A percentile compares a stretch with the other conserved stretches of the same genome.
These are phyloP conservation scores for Eutypa lata DNA, from an alignment of 2,329 filamentous ascomycete species.

Conservation along the genomic window DNA sequence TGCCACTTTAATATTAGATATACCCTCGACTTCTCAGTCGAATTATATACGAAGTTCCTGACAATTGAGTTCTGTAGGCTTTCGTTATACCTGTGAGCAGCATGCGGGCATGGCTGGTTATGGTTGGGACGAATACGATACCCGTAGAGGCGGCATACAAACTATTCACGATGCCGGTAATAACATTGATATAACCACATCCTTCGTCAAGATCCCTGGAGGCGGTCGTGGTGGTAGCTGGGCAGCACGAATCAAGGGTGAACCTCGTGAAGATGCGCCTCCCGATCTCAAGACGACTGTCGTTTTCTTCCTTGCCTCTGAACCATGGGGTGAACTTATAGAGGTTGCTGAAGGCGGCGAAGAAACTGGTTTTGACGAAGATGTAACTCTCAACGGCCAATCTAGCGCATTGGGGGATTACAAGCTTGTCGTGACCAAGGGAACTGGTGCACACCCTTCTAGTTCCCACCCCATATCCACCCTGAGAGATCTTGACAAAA, in stretches of 20 bases:
- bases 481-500: conserved; percentile 70
- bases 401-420: conserved; percentile 75
- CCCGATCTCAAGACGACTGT: conserved; percentile 70
- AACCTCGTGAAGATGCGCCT: conserved; percentile 66
- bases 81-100: conserved; percentile 95
- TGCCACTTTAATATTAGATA: not conserved
- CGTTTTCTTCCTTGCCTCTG: conserved; percentile 78
- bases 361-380: conserved; percentile 47
- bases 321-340: conserved; percentile 66
- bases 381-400: conserved; percentile 68
- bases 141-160: conserved; percentile 80
- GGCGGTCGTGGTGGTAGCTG: conserved; percentile 85
- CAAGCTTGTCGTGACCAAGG: conserved; percentile 72
- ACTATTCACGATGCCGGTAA: conserved; percentile 89
- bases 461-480: conserved; percentile 64
- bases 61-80: conserved; percentile 49
- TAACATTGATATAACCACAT: conserved; percentile 83
- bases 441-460: conserved; percentile 58
- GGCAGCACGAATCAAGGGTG: conserved; percentile 84
- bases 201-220: conserved; percentile 89
- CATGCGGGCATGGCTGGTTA: conserved; percentile 92
- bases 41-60: conserved; percentile 4
- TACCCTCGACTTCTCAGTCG: not conserved
- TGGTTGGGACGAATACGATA: conserved; percentile 97
- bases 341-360: conserved; percentile 53